Evolutionary conservation across 129 eudicot genomes (phyloP), one percentile per base, ranked within the genome.

Genomic region (Escallonia herrerae): DNA sequence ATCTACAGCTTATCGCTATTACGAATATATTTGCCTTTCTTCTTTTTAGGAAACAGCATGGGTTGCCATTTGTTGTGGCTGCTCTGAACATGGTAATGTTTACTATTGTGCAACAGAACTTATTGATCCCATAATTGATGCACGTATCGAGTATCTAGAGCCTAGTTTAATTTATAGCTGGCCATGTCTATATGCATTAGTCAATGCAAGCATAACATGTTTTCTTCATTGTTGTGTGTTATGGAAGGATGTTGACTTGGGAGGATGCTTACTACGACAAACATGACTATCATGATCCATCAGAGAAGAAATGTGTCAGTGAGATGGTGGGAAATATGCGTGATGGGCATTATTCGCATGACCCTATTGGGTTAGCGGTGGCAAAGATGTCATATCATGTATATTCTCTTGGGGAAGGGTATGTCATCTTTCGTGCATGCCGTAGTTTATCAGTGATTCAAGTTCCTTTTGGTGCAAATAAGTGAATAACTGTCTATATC

Each of bases 361-460:
- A 84, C 82, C 78, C 76, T 77, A 70, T 94, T 71, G 84, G 83
- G 57, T 74, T 89, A 81, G 95, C 84, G 51, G 72, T 94, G 67
- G 95, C 87, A 67, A 89, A 82, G 77, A 89, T 94, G 96, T 84
- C 90, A n/a, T 82, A 80, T 76, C 78, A 79, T 56, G 86, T 82
- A 46, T 94, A 86, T 76, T 78, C 93, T 62, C 78, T 86, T 42
- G 99, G 97, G 44, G 93, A 94, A 77, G 99, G 99, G 97, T 94
- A 83, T 63, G 84, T 6, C 38, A 13, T 41, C 49, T 70, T 9
- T 53, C 78, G 51, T 62, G 13, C 51, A 40, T 48, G 40, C 49
- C 22, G 7, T 49, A 57, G 45, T 38, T 14, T 40, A 22, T 60
- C 40, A 12, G 9, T 13, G 33, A 22, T 48, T 37, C 49, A 58